Evolutionary conservation across 2,329 filamentous ascomycete species (phyloP), one percentile per base, ranked within the genome.

Genomic region (Botryotinia narcissicola): DNA sequence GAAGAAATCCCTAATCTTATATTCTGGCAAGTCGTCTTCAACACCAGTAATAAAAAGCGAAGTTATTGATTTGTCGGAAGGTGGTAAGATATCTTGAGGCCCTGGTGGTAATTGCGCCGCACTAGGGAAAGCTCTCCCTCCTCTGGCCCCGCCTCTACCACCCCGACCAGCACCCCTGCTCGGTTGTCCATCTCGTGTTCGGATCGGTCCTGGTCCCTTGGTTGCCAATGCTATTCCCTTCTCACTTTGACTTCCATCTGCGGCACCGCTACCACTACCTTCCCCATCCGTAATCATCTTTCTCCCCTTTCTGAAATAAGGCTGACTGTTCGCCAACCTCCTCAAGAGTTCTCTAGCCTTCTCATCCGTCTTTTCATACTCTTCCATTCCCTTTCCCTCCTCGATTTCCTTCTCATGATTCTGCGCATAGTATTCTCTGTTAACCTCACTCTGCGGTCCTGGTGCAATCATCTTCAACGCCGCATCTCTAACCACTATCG

Each of bases 391-490:
- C 76, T 93, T 87, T 3, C 96, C 96, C 78, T 98, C 95, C 80
- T 98, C 95, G 68, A 99, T 94, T 75, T 97, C 94, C 80, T 91
- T 93, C 84, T 98, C 95, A 83, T 98, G 95, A 81, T 98, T 96
- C 82, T 99, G 96, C 22, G 96, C 96, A 82, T 97, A 99, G 83
- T 96, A 99, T 83, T 99, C 95, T 78, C 96, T 87, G 84, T 99
- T 99, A 82, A 99, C 93, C 72, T 93, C 92, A 81, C 93, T 97
- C 76, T 94, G 89, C 0, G 96, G 96, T 0, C 96, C 96, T 0
- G 96, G 95, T 0, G 95, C 95, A 60, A 98, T 93, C 92, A 99
- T 97, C 86, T 98, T 98, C 76, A 99, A 87, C 8, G 97, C 96
- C 4, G 96, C 96, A 85, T 99, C 96, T 81, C 96, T 91, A 74